Base-by-base conservation (phyloP, 1,139 yeast genomes). In the Nadsonia starkeyi-henricii region DNA sequence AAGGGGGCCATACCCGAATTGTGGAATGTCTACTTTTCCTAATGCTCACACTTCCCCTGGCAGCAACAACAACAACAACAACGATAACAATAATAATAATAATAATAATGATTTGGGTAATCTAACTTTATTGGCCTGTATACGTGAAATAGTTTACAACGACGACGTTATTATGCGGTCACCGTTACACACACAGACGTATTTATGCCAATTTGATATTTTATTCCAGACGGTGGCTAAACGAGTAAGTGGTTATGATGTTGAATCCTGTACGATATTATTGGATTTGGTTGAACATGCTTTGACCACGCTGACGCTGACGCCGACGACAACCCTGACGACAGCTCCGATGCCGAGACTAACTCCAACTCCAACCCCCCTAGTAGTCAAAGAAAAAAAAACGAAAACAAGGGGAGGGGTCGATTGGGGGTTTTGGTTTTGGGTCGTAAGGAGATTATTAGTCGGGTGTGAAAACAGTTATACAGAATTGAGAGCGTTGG, bases 371-470 rank as follows among this genome's bases (percentile, higher is more conserved):
- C 39, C 48, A 57, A 8, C 52, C 51, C n/a, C n/a, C n/a, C n/a
- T n/a, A n/a, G n/a, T n/a, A n/a, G n/a, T n/a, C n/a, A n/a, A n/a
- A n/a, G n/a, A 26, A n/a, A n/a, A n/a, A n/a, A n/a, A n/a, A n/a
- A n/a, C n/a, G n/a, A n/a, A n/a, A n/a, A n/a, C n/a, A n/a, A n/a
- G n/a, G n/a, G n/a, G n/a, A n/a, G 53, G 58, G 8, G 63, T 84
- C 20, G 75, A 81, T 64, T 85, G 95, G 94, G 70, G 70, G 48
- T 85, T 85, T 58, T 85, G 95, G 95, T 62, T 82, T 12, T 69
- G 73, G 50, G 80, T 84, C 21, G 65, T 72, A 20, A 75, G 53
- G 69, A 76, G 55, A 75, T 84, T 80, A 62, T 84, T 21, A 60
- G 69, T 13, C n/a, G n/a, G n/a, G n/a, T 76, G 85, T 8, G 79